Evolutionary conservation across 805 yeast genomes (phyloP), one percentile per base, ranked within the genome.

Genomic region (Millerozyma miso): DNA sequence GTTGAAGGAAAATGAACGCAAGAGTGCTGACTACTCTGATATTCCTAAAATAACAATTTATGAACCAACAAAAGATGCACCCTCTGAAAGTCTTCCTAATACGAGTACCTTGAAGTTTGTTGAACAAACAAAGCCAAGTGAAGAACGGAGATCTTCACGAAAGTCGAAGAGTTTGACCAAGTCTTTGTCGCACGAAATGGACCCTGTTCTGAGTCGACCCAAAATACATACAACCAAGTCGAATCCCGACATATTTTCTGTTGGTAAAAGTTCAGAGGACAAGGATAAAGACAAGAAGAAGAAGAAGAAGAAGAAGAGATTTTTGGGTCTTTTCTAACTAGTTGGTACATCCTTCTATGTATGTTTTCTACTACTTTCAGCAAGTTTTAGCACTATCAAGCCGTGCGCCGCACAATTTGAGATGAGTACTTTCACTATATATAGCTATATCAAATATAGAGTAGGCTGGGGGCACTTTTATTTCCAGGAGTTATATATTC

Each of bases 111-210:
- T 69, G 35, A 69, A 58, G 45, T 70, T 68, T 50, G 62, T 51
- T 16, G 52, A 55, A 33, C 43, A 52, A 37, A 55, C 53, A 33
- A 44, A 55, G 13, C 62, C 59, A 1, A 47, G 12, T 46, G 46
- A 36, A 35, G 38, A 15, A 29, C n/a, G n/a, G 45, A 38, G 20
- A 26, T n/a, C 29, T 20, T n/a, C 33, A 12, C 10, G 13, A 10
- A 19, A 14, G 3, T 20, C 40, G 23, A 51, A 50, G n/a, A 35
- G 45, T 14, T 51, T 48, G 40, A 56, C 47, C 45, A 69, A 70
- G 49, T 66, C 64, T n/a, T 56, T 68, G 42, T 69, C 74, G 12
- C 62, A 69, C 47, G 74, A 69, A 26, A 63, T 61, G 16, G 56
- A 54, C 29, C 40, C 44, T 4, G 38, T 38, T 20, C 40, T 20